Evolutionary conservation across 2,329 filamentous ascomycete species (phyloP), one percentile per base, ranked within the genome.

Genomic region (Elsinoe perseae): DNA sequence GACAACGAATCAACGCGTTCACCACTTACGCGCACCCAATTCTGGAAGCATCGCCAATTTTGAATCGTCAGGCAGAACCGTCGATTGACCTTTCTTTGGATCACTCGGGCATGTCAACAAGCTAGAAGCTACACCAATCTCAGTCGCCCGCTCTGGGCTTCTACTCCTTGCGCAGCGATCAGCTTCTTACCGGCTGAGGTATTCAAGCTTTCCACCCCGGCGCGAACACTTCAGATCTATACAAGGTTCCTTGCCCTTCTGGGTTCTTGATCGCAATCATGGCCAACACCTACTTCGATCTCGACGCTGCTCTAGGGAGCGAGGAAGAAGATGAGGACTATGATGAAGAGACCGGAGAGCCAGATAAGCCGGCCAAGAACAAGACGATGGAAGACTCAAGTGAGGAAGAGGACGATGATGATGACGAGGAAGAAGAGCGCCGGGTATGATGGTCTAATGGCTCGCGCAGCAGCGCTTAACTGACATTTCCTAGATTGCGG

Each of bases 311-410:
- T 72, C 76, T 96, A 59, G 91, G 91, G 68, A 84, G 84, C 23
- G 88, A 93, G 57, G 88, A 92, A 62, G 81, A 84, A 60, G 87
- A 92, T 54, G 89, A 95, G 60, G 89, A 87, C 65, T 89, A 86
- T 60, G 86, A 89, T 64, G 89, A 91, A 62, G 87, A 89, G 60
- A 84, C 80, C 23, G 86, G 83, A 54, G 80, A 86, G 64, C 70
- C 74, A 46, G 63, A 71, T 54, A 75, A 76, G 67, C 56, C 64
- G 64, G 70, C 76, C 58, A 63, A 64, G 59, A 65, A 68, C 46
- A 73, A 70, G 48, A 69, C 76, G 50, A 72, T 89, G 56, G 85
- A 92, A 65, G 90, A 95, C 71, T 95, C 89, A 0, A 95, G 88
- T 64, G 90, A 95, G 64, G 90, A 95, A 67, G 90, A 95, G 61